Evolutionary conservation across 345 rosid genomes (phyloP), one percentile per base, ranked within the genome.

Genomic region (Rhodomyrtus tomentosa): DNA sequence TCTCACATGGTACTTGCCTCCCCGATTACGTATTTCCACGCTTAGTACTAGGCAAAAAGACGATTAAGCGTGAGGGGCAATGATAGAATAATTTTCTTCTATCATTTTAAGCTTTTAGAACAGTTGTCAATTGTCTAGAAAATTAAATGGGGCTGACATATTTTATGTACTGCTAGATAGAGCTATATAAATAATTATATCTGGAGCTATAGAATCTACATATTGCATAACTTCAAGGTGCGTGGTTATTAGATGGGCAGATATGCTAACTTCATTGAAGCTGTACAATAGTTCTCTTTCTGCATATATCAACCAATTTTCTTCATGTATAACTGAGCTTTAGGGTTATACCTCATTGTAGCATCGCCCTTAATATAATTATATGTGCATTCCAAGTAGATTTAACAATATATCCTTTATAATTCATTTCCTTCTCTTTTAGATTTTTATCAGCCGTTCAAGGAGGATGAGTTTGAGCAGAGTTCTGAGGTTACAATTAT

Each of bases 361-460:
- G 8, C 12, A 2, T 32, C 24, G 18, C 76, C 76, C 12, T 32
- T 20, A 62, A 18, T 32, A 62, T 62, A 62, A 32, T 62, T 62
- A 29, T 68, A 8, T 68, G 76, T 4, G 45, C 76, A 18, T 7
- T 18, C 45, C 45, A 32, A 8, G 76, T 9, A 24, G 76, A 68
- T 68, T 68, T 68, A 25, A 68, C 45, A 68, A 68, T 68, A 4
- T 36, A 8, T 36, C 1, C 45, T 86, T 40, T 82, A 36, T 83
- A 79, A 56, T 27, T 24, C 74, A 22, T 25, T 83, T 85, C 18
- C 45, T 68, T 68, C 76, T 51, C 84, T 58, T 80, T 82, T 85
- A 98, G 99, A 98, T 92, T 93, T 96, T 87, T 94, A 95, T 86
- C 91, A 98, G 54, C 99, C 99, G 38, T 90, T 96, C 27, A 90